Base-by-base conservation (phyloP, 73 alveolate species). In the Durusdinium trenchii region DNA sequence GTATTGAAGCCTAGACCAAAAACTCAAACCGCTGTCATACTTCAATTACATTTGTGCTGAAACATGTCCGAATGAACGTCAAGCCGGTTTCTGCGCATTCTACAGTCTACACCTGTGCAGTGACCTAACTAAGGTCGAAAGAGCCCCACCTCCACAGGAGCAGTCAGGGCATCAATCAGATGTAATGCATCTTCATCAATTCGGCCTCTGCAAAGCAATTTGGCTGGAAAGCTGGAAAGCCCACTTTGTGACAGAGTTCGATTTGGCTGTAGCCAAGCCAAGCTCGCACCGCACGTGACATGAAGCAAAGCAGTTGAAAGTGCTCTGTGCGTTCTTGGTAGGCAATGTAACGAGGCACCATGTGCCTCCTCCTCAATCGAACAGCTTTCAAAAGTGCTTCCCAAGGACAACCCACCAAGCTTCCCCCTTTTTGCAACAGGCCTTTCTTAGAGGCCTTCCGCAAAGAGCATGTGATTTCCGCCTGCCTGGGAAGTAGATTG, bases 381-480 rank as follows among this genome's bases (percentile, higher is more conserved):
- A 36, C 9, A 71, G 40, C 84, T 48, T 36, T 71, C 35, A n/a
- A 36, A 18, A 45, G 51, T 71, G 40, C 35, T 36, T 3, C 84
- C 50, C 26, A 69, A 6, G 30, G 18, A 30, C 26, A 28, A 61
- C 38, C 26, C 26, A 61, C 30, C n/a, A 3, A 9, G 26, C 38
- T 28, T 30, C 32, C 75, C 75, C 32, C 75, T 61, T 2, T 28
- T 35, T 43, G 32, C 73, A 1, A 43, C 82, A 40, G 43, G 67
- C 95, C 95, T 86, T 61, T 86, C 86, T 89, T 62, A 36, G 96
- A 89, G 96, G 96, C 96, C 40, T 89, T 89, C 12, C 96, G 86
- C 86, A 89, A 89, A 48, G 75, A 43, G 43, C 96, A 89, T 85
- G 96, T 64, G 96, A 89, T 89, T 64, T 86, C 95, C 95, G 57